Evolutionary conservation across 1,284 basidiomycete species (phyloP).

Genomic region (Abortiporus biennis): DNA sequence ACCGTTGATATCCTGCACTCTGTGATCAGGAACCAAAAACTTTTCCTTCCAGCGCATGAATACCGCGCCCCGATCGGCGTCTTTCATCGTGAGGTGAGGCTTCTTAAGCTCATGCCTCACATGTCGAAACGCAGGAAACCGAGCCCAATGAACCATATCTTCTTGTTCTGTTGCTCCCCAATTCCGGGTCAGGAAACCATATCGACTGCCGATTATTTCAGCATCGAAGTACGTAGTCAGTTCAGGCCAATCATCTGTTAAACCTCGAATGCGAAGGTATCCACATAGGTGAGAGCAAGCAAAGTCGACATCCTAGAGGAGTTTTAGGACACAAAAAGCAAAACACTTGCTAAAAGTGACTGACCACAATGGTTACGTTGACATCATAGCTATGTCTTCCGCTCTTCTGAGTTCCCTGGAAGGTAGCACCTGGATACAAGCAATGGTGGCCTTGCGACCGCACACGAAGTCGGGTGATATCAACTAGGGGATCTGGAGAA

Average conservation of each 20-base stretch:
- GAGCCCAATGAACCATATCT: slow-evolving; percentile 87
- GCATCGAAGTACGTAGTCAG: slow-evolving; percentile 93
- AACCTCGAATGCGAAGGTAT: slow-evolving; percentile 82
- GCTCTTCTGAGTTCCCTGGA: slow-evolving; percentile 47
- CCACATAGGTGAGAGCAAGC: slow-evolving; percentile 76
- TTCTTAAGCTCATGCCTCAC: slow-evolving; percentile 69
- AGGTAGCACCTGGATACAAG: slow-evolving; percentile 59
- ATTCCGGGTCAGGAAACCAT: slow-evolving; percentile 82
- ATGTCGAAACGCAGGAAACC: slow-evolving; percentile 85
- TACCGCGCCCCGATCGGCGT: slow-evolving; percentile 66
- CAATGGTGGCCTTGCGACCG: slow-evolving; percentile 74
- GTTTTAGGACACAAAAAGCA: slow-evolving; percentile 3
- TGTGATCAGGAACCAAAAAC: slow-evolving; percentile 91
- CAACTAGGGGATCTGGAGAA: slow-evolving; percentile 51
- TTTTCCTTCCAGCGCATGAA: slow-evolving; percentile 98
- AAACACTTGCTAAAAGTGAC: slow-evolving; percentile 23
- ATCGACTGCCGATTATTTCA: slow-evolving; percentile 84
- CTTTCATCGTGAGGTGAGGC: slow-evolving; percentile 71
- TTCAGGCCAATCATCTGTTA: slow-evolving; percentile 82
- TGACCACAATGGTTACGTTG: slow-evolving; percentile 44
- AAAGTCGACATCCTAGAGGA: slow-evolving; percentile 73
- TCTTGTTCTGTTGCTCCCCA: slow-evolving; percentile 86
- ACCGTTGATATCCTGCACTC: slow-evolving; percentile 90
- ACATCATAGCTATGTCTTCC: slow-evolving; percentile 55
- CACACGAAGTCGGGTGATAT: slow-evolving; percentile 71